Base-by-base conservation (phyloP, 495 filamentous ascomycete genomes). In the Wilcoxina mikolae region DNA sequence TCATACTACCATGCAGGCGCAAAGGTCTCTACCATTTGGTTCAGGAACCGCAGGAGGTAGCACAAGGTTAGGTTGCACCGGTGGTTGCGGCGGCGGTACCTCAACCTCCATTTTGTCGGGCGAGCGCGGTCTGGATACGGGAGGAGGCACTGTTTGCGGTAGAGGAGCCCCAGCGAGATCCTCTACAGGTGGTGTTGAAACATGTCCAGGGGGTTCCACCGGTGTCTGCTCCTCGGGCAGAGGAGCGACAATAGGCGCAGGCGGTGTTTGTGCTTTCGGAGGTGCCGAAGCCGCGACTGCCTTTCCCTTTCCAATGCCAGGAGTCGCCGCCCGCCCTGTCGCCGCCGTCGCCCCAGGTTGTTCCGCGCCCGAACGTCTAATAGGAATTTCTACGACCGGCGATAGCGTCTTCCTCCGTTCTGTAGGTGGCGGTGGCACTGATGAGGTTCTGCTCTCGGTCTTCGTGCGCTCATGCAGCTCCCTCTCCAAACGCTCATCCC, bases 401-500 rank as follows among this genome's bases (percentile, higher is more conserved):
- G 47, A 28, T 24, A 31, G 12, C 11, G 47, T 50, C 47, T 50
- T 50, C 47, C 24, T 50, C 23, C 1, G 10, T 27, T 22, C 47
- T 3, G 26, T n/a, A 25, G 43, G 15, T 12, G 22, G 15, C 1
- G 43, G n/a, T 46, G n/a, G 15, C 43, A 20, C 43, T 22, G 43
- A 25, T 12, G 35, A 18, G 4, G 12, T 46, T 20, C 43, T 17
- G 23, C 43, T 46, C n/a, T 24, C 22, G 11, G 47, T 27, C 47
- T 31, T 50, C n/a, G 47, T 50, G 11, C 47, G 20, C 47, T 33
- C 38, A 18, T 50, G 9, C 28, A 55, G 62, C 58, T 71, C 64
- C 44, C 58, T 50, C 44, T 60, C 49, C 24, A 70, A 56, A 18
- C 64, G 50, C 35, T 71, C 58, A 45, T 81, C 76, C 69, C 68